Percentiles rank a stretch among this genome's conserved stretches.
Conservation (phyloP, 169 alveolate species). For the Plasmodium fragile region DNA sequence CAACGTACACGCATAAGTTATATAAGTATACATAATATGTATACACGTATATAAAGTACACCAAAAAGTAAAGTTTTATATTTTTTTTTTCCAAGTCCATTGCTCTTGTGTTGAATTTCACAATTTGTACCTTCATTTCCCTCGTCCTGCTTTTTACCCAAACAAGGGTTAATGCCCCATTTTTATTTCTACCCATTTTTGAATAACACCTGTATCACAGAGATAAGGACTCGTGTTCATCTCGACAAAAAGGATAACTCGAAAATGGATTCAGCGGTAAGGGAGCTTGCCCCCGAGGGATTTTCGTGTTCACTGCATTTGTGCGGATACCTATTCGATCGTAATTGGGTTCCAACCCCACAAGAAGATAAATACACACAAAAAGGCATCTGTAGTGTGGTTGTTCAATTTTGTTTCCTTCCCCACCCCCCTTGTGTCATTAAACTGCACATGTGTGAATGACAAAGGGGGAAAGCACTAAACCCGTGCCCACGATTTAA, state of each 20-base stretch:
- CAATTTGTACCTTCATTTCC: neutral
- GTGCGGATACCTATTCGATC: neutral
- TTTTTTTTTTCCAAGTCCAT: neutral
- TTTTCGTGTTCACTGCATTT: neutral
- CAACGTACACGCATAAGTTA: neutral
- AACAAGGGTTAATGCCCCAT: neutral
- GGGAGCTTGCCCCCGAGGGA: neutral
- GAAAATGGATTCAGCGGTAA: slow-evolving; percentile 9
- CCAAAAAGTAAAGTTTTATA: neutral
- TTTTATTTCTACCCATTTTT: neutral
- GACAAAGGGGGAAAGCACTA: neutral
- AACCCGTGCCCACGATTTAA: neutral
- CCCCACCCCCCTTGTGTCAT: neutral
- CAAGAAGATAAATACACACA: neutral
- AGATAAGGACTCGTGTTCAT: neutral
- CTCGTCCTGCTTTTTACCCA: neutral
- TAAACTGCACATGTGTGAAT: neutral
- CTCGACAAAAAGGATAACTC: neutral
- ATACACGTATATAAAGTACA: neutral
- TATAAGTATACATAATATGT: neutral
- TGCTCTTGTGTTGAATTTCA: neutral
- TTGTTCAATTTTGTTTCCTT: neutral
- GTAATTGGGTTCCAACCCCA: neutral
- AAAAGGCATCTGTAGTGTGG: neutral
- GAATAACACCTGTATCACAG: neutral